Evolutionary conservation across 768 basidiomycete genomes (phyloP).

Genomic region (Boletus pseudopeckii): DNA sequence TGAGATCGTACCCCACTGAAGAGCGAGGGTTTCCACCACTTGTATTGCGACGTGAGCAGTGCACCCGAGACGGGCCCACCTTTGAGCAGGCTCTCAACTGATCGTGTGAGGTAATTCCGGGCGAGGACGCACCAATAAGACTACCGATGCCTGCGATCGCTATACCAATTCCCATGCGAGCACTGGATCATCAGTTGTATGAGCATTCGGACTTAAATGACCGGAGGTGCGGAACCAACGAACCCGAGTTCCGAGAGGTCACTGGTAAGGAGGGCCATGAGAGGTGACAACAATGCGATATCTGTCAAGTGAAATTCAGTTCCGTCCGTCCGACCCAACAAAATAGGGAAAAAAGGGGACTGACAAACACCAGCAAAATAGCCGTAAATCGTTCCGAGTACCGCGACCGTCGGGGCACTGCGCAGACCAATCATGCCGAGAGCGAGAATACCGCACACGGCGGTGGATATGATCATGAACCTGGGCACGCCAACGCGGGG

Average conservation of each 20-base stretch:
- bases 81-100: too few species aligned
- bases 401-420: constrained; percentile 33
- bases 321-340: neutral
- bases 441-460: constrained; percentile 34
- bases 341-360: constrained; percentile 3
- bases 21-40: too few species aligned
- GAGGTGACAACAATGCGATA: constrained; percentile 39
- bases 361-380: constrained; percentile 45
- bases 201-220: neutral
- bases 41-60: too few species aligned
- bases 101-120: too few species aligned
- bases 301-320: constrained; percentile 21
- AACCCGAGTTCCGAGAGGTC: constrained; percentile 50
- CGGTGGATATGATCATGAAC: constrained; percentile 35
- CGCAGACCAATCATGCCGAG: constrained; percentile 43
- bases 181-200: constrained; percentile 7
- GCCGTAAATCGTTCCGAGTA: constrained; percentile 43
- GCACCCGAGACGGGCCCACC: too few species aligned
- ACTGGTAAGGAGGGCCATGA: constrained; percentile 42
- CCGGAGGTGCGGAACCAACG: neutral
- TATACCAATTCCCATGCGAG: constrained; percentile 25
- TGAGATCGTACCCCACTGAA: too few species aligned
- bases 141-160: constrained; percentile 11
- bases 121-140: constrained; percentile 5
- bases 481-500: constrained; percentile 42